Evolutionary conservation across 208 protist species (phyloP), one percentile per base, ranked within the genome.

Genomic region (Acanthamoeba pearcei): DNA sequence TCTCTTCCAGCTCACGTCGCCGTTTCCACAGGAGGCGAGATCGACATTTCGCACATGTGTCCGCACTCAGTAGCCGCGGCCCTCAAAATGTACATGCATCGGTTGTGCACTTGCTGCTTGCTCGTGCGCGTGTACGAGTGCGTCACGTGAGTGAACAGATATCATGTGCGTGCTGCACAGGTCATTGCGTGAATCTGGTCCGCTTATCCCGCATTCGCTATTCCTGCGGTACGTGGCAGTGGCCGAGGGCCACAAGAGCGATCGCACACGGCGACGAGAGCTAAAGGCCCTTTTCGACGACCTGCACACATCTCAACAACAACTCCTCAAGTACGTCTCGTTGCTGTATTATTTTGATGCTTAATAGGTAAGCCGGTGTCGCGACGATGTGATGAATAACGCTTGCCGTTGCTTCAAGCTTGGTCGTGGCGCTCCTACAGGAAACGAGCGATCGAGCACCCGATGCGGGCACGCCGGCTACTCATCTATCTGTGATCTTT

Each of bases 241-340:
- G 74, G 74, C 74, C 17, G 74, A 82, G 74, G 74, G 74, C 74
- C 74, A 53, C 74, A 82, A 82, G 74, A n/a, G 38, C 42, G 74
- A 82, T 5, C 12, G 42, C 74, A 82, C 74, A 15, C 74, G 74
- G 24, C 35, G 32, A n/a, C 32, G 74, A 24, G 74, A 82, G 24
- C 32, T 82, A 19, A 17, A 82, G 74, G 24, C 42, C 2, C 74
- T 82, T 5, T 13, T 55, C 1, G 24, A 55, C 38, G 74, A 82
- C 42, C 74, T 82, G 42, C 74, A 38, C 74, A 13, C 38, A 24
- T 5, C 13, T 5, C 74, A 22, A 1, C 72, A 9, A n/a, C 17
- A 51, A 55, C 55, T 29, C 6, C 12, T 53, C 8, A 8, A n/a
- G 74, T 53, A 82, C 74, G 74, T 15, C 17, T 60, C 55, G 55